A percentile compares a stretch with the other conserved stretches of the same genome.
phyloP scores from a whole-genome alignment of 768 basidiomycete genomes.

The Leccinum boreale region DNA sequence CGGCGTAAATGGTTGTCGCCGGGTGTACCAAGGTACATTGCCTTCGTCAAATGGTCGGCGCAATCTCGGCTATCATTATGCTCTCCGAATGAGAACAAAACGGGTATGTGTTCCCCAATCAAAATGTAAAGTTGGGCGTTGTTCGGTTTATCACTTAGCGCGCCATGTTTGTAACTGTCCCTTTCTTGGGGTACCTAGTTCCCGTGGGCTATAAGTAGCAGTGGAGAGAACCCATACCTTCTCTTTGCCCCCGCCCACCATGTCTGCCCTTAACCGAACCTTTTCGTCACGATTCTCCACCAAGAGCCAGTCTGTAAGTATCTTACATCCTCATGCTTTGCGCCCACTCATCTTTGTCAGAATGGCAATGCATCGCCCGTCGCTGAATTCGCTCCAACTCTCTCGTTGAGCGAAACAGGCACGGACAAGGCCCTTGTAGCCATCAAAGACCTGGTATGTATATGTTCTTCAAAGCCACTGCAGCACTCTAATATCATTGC shows the following conservation, averaged over 20 bases:
- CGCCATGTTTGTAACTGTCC: slow-evolving; percentile 6
- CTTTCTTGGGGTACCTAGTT: slow-evolving; percentile 15
- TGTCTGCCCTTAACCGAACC: slow-evolving; percentile 29
- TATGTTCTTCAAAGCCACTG: background rate
- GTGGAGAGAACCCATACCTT: background rate
- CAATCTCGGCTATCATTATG: slow-evolving; percentile 1
- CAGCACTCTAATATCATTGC: background rate
- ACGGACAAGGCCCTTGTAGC: slow-evolving; percentile 24
- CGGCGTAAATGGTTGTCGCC: background rate
- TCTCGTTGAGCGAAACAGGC: slow-evolving; percentile 13
- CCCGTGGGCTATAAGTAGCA: slow-evolving; percentile 27
- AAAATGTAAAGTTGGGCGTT: slow-evolving; percentile 5
- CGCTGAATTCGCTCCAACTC: slow-evolving; percentile 3
- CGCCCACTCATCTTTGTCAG: background rate
- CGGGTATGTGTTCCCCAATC: background rate
- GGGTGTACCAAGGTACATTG: background rate
- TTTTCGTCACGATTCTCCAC: slow-evolving; percentile 30
- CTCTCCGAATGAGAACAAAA: background rate
- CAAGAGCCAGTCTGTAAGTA: slow-evolving; percentile 26
- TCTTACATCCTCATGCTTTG: background rate
- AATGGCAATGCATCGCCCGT: slow-evolving; percentile 14
- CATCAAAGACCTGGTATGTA: slow-evolving; percentile 30
- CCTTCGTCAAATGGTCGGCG: background rate
- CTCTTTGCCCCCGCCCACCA: slow-evolving; percentile 10
- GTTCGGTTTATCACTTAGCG: slow-evolving; percentile 20